Conservation (phyloP, 73 alveolate species). For the Paramecium primaurelia region DNA sequence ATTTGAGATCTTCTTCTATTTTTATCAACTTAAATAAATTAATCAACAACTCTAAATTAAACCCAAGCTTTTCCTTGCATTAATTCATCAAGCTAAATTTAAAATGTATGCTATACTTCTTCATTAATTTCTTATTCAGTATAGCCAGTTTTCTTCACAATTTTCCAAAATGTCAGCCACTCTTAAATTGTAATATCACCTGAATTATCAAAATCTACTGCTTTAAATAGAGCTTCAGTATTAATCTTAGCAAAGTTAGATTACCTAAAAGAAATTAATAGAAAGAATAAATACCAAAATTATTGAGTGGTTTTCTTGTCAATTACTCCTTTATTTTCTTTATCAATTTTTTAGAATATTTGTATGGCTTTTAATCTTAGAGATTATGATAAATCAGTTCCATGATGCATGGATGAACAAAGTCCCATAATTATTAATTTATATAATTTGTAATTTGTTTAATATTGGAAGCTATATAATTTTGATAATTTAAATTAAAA, state of each 20-base stretch:
- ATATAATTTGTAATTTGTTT: neutral
- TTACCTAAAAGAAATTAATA: neutral
- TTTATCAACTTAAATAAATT: neutral
- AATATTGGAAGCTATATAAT: neutral
- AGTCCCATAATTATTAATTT: neutral
- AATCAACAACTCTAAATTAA: neutral
- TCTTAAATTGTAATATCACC: constrained; percentile 49
- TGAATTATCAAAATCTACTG: constrained; percentile 54
- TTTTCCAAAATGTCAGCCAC: constrained; percentile 59
- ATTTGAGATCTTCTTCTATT: neutral
- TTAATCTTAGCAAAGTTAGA: constrained; percentile 50
- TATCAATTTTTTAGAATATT: constrained; percentile 2
- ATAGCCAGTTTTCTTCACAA: constrained; percentile 43
- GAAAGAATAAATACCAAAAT: neutral
- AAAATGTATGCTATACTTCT: neutral
- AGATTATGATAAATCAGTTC: neutral
- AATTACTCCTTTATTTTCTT: neutral
- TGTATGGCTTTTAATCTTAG: neutral
- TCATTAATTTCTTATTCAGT: constrained; percentile 48
- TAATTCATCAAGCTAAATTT: neutral
- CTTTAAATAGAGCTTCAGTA: constrained; percentile 54
- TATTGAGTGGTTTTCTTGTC: neutral
- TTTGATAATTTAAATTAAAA: neutral
- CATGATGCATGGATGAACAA: neutral
- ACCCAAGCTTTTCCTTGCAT: constrained; percentile 34